Base-by-base conservation (phyloP, 2,329 filamentous ascomycete genomes). In the Thielaviopsis populi region DNA sequence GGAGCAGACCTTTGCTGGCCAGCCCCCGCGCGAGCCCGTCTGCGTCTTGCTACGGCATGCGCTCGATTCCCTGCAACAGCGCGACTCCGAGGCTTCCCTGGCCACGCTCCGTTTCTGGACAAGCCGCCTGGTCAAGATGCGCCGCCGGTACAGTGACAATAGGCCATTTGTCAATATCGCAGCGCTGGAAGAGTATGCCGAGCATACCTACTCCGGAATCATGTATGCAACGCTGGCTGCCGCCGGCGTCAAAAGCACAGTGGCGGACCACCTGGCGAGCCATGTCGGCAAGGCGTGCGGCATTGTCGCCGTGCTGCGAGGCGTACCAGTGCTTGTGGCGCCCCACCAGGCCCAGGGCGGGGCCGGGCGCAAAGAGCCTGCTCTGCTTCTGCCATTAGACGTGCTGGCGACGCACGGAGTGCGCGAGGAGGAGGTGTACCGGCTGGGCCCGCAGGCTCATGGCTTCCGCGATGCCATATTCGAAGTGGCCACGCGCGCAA, bases 271-370 rank as follows among this genome's bases (percentile, higher is more conserved):
- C 75, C 79, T 99, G 19, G 92, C 92, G 8, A 95, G 89, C 63
- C 94, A 99, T 73, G 88, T 97, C 65, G 94, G 94, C 62, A 99
- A 99, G 72, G 91, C 94, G 0, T 87, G 85, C 59, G 94, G 94
- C 8, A 96, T 99, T 63, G 81, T 85, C 1, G 87, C 92, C 0
- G 82, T 96, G 0, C 77, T 99, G n/a, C 82, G 92, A 48, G 92
- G 94, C 0, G 79, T 97, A 11, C 91, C 94, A 0, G 74, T 97
- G 2, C 80, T 97, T n/a, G 91, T 91, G 0, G 75, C 74, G 1
- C 46, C 54, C 7, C 41, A 22, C 10, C 41, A 48, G 27, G 13
- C 37, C 19, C 46, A 62, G 19, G 56, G 59, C 19, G 59, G 67
- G 17, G 62, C 53, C 69, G 74, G 61, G 72, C 72, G 72, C n/a